Percentiles rank a stretch among this genome's conserved stretches.
Conservation (phyloP, 345 rosid species). For the Sisymbrium irio region DNA sequence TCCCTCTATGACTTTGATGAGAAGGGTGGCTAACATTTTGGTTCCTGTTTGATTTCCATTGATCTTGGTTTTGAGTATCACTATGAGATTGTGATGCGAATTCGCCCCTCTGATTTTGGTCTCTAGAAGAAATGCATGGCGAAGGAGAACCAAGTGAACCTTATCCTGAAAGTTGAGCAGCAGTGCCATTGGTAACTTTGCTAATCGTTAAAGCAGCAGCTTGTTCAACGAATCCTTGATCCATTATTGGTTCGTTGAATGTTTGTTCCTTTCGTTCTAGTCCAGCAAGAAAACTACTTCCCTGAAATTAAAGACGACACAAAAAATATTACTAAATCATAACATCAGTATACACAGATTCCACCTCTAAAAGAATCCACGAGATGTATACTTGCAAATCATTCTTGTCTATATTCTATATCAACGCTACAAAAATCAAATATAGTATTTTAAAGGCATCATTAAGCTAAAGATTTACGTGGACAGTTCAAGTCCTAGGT, state of each 20-base stretch:
- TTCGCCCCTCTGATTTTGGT: no score
- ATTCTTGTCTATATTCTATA: background rate
- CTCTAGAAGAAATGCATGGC: no score
- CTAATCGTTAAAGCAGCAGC: constrained; percentile 8
- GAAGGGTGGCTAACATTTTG: no score
- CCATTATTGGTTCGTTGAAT: no score
- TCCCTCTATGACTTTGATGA: no score
- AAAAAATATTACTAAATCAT: background rate
- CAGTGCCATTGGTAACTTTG: constrained; percentile 26
- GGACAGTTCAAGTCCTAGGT: no score
- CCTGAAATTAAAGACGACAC: constrained; percentile 29
- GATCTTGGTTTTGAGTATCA: no score
- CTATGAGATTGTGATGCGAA: no score
- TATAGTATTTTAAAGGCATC: background rate
- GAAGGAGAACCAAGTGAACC: no score
- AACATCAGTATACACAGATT: background rate
- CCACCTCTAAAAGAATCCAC: background rate
- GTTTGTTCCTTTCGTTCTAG: no score
- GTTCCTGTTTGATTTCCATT: no score
- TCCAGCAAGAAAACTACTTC: constrained; percentile 12
- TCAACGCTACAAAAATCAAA: background rate
- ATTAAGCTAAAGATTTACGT: background rate
- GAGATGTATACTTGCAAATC: background rate
- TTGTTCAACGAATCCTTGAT: no score
- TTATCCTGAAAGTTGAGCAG: constrained; percentile 46